Conservation (phyloP, 495 filamentous ascomycete genomes). For the Penicillium roqueforti region DNA sequence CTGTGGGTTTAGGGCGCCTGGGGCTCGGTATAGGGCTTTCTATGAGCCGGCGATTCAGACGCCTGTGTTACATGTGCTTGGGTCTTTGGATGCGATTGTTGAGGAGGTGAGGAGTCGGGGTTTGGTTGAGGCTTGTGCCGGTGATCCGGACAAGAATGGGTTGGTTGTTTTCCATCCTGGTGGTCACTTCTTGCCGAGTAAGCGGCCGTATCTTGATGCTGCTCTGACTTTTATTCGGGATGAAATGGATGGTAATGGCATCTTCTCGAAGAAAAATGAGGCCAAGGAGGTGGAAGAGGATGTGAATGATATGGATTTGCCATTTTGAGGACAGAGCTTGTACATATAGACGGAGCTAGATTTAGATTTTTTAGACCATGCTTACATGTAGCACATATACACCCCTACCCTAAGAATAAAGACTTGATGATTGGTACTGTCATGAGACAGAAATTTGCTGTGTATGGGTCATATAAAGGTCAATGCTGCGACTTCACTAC, state of each 20-base stretch:
- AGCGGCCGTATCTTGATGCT: constrained; percentile 71
- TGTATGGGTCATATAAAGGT: constrained; percentile 1
- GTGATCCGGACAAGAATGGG: constrained; percentile 47
- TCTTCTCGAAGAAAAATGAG: constrained; percentile 21
- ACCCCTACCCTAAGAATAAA: neutral
- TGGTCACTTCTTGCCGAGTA: constrained; percentile 85
- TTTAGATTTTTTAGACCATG: constrained; percentile 5
- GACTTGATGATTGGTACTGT: neutral
- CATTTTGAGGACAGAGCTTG: constrained; percentile 44
- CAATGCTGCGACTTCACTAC: constrained; percentile 1
- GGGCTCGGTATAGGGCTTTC: constrained; percentile 57
- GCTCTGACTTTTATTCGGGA: constrained; percentile 71
- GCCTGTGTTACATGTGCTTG: constrained; percentile 77
- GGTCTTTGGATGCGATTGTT: constrained; percentile 84
- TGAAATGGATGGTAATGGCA: constrained; percentile 37
- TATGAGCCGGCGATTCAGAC: constrained; percentile 75
- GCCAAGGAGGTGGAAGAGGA: constrained; percentile 44
- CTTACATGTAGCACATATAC: constrained; percentile 1
- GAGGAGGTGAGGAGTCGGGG: constrained; percentile 64
- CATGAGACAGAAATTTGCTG: neutral
- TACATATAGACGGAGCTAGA: constrained; percentile 4
- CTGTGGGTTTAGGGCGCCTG: constrained; percentile 70
- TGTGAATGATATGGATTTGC: constrained; percentile 65
- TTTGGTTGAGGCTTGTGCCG: constrained; percentile 63
- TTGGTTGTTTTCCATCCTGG: constrained; percentile 81